A percentile compares a stretch with the other conserved stretches of the same genome.
Conservation (phyloP, 2,329 filamentous ascomycete species). For the Periconia digitata region DNA sequence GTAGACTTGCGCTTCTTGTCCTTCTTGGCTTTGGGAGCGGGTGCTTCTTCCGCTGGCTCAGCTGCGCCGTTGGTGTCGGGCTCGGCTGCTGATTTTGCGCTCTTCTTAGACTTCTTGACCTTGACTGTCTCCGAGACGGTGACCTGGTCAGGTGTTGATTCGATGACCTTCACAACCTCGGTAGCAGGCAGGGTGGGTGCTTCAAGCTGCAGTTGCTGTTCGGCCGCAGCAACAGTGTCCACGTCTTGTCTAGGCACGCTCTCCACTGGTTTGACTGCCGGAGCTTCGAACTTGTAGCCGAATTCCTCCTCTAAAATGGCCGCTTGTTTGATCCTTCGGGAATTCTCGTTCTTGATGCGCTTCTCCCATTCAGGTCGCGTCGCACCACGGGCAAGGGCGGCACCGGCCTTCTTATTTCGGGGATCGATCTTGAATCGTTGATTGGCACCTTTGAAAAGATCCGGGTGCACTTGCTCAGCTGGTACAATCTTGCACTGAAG, state of each 20-base stretch:
- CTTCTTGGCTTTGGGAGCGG: constrained; percentile 16
- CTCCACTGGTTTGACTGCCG: constrained; percentile 67
- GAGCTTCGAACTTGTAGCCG: constrained; percentile 81
- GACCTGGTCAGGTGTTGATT: constrained; percentile 10
- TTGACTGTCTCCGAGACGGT: constrained; percentile 35
- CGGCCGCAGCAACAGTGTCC: constrained; percentile 24
- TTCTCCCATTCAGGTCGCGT: constrained; percentile 77
- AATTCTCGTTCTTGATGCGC: constrained; percentile 72
- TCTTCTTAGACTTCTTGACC: constrained; percentile 36
- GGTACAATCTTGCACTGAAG: constrained; percentile 83
- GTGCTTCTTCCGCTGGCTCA: constrained; percentile 4
- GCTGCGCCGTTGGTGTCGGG: constrained; percentile 4
- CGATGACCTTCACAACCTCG: constrained; percentile 12
- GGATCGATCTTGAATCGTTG: constrained; percentile 86
- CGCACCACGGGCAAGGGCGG: constrained; percentile 70
- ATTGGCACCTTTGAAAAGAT: constrained; percentile 89
- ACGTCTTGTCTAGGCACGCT: constrained; percentile 32
- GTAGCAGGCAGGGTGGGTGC: constrained; percentile 21
- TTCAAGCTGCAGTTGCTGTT: constrained; percentile 30
- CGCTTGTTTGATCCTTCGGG: constrained; percentile 67
- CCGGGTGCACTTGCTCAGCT: constrained; percentile 73
- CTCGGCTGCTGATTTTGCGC: constrained; percentile 11
- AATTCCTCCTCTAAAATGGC: constrained; percentile 76
- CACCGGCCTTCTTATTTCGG: constrained; percentile 81
- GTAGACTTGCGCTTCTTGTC: constrained; percentile 24